Conservation (phyloP, 306 rosid species). For the Sicyos edulis region DNA sequence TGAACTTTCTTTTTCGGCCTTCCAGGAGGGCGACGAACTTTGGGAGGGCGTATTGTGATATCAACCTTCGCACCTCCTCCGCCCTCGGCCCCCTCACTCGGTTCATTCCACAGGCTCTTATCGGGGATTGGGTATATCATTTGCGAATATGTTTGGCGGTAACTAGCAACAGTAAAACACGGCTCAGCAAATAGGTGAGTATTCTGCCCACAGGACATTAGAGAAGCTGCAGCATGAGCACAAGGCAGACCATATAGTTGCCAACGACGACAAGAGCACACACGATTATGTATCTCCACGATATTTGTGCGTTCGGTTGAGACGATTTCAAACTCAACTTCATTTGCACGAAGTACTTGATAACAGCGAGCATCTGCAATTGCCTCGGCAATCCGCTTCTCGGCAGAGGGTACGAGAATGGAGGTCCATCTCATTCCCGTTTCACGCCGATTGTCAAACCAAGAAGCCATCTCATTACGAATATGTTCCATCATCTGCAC, state of each 20-base stretch:
- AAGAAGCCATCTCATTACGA: constrained; percentile 60
- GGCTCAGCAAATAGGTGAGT: constrained; percentile 83
- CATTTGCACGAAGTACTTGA: constrained; percentile 95
- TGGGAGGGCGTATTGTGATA: constrained; percentile 68
- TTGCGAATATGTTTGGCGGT: constrained; percentile 72
- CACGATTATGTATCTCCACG: constrained; percentile 79
- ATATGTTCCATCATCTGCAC: constrained; percentile 97
- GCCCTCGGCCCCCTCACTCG: constrained; percentile 68
- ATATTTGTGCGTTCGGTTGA: constrained; percentile 95
- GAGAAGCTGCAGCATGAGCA: constrained; percentile 99
- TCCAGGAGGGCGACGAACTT: constrained; percentile 92
- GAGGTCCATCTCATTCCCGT: constrained; percentile 78
- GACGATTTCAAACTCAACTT: constrained; percentile 95
- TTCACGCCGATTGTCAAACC: constrained; percentile 72
- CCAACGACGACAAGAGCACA: constrained; percentile 96
- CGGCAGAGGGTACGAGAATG: constrained; percentile 89
- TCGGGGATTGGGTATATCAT: constrained; percentile 69
- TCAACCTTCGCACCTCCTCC: constrained; percentile 73
- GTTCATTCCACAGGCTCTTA: constrained; percentile 71
- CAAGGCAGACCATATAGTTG: constrained; percentile 95
- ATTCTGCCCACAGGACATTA: constrained; percentile 85
- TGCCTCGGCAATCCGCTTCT: constrained; percentile 80
- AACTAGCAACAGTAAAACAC: constrained; percentile 79
- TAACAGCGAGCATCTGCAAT: constrained; percentile 91
- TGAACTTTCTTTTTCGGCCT: constrained; percentile 94